Evolutionary conservation across 2,329 filamentous ascomycete species (phyloP), one percentile per base, ranked within the genome.

Genomic region (Colletotrichum salicis): DNA sequence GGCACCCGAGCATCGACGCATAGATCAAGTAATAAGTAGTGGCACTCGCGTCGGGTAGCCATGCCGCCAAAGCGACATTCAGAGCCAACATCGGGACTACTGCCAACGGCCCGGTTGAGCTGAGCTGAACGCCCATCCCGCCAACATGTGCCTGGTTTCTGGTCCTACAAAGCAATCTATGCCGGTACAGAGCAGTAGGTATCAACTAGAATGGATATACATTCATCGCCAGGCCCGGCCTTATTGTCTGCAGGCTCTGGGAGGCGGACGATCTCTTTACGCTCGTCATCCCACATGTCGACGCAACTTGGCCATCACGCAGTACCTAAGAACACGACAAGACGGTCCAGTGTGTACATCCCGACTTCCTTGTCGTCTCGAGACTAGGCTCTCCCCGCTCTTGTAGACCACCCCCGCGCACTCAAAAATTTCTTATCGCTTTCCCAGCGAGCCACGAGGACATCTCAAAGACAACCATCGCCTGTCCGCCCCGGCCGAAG

Each of bases 371-470:
- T 71, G 69, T 71, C 69, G 22, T 15, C 33, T 7, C 55, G 37
- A 37, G 35, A 56, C 69, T 57, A 41, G 65, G 59, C 55, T 71
- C 59, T 69, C 69, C 69, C 69, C 69, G 65, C 65, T 62, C 45
- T 48, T 59, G n/a, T 24, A 41, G 37, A 48, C 33, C 10, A 27
- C 19, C 62, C 64, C 69, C 65, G 65, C 59, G 54, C 52, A 57
- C 29, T 60, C 65, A 69, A 24, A 24, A 64, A 27, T 71, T 54
- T 63, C 69, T 64, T 69, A 69, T 69, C 56, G 24, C n/a, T 57
- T 51, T 54, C 41, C 54, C 63, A 55, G 22, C 13, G n/a, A 64
- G 59, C 31, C 69, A 71, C 64, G 68, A 63, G 64, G 69, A 59
- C 59, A 64, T 13, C 48, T 35, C 31, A 45, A 55, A 31, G 54